Base-by-base conservation (phyloP, 2,329 filamentous ascomycete species). In the Bipolaris gigantea region DNA sequence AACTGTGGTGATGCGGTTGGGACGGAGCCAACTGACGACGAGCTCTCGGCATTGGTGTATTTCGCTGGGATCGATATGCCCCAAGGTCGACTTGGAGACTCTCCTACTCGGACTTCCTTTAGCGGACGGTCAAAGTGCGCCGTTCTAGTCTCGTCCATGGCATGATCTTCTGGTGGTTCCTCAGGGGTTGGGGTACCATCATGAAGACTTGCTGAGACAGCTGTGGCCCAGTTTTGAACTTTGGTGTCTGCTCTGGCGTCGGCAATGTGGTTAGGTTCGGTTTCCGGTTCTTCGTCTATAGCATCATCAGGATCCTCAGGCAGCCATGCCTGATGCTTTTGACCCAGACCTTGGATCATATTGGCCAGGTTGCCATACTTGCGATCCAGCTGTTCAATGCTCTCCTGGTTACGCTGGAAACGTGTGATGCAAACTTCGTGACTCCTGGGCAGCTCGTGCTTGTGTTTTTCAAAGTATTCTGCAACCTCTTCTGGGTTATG, bases 401-500 rank as follows among this genome's bases (percentile, higher is more conserved):
- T 89, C 59, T 89, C 84, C 64, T 93, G 88, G 67, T 92, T 93
- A 73, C 85, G 88, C 75, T 96, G 90, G 71, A 96, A 96, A 53
- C 92, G 85, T 68, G 89, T 87, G 56, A 97, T 86, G 73, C 93
- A 97, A 40, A 97, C 85, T 71, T 95, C 91, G 75, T 97, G 93
- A 72, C 92, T 97, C 65, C 93, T 85, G 9, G 93, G 93, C 49
- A 97, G 84, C 73, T 96, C 89, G 75, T 97, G 92, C 74, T 97
- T 97, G 78, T 97, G 92, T 48, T 87, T 92, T 73, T 97, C 90
- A 68, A 97, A 91, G 73, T 96, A 97, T 67, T 89, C 85, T 13
- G 93, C 93, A 57, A 97, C 88, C 71, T 97, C 92, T 77, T 96
- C 90, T 2, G 93, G 90, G 2, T 91, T 92, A 70, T 96, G 92